Evolutionary conservation across 768 basidiomycete genomes (phyloP), one percentile per base, ranked within the genome.

Genomic region (Leccinum rimulosum): DNA sequence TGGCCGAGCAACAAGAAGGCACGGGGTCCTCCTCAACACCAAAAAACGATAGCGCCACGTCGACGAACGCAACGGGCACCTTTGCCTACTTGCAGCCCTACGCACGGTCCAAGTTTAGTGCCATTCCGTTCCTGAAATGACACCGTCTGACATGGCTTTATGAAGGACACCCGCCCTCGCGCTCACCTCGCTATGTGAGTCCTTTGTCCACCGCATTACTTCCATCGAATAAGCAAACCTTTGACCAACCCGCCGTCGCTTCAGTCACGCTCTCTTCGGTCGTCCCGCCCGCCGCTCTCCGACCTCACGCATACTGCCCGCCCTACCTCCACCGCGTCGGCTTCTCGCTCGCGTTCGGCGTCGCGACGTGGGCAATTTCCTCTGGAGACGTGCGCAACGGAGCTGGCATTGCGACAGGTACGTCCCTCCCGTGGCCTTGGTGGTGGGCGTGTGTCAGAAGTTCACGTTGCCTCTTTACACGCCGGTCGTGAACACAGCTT

Each of bases 281-380:
- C 14, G 66, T 76, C 17, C 77, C 78, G 12, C 72, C 72, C 1
- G 62, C 76, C 28, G 69, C 61, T 9, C 68, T 76, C 15, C 64
- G 61, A 15, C 63, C 66, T 11, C 66, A 58, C 7, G 63, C 68
- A 0, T 70, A 69, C 59, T 70, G 76, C n/a, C 79, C 79, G 0
- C 79, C 77, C 3, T 74, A 80, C 59, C 68, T 78, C 25, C 70
- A 77, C 9, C 74, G 79, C 3, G 65, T 79, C 3, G 79, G 79
- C 3, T 82, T 82, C 60, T 72, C 76, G 11, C 61, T 77, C 7
- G 71, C 77, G 15, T 79, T 82, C 49, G 75, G 73, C 0, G 80
- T 80, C 1, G 75, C 79, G 2, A 79, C 78, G 1, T 80, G 79
- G 63, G 74, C 80, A 2, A 59, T 81, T 38, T 56, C 68, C 5